Evolutionary conservation across 371 early-diverging fungal species (phyloP), one percentile per base, ranked within the genome.

Genomic region (Mucor ambiguus): DNA sequence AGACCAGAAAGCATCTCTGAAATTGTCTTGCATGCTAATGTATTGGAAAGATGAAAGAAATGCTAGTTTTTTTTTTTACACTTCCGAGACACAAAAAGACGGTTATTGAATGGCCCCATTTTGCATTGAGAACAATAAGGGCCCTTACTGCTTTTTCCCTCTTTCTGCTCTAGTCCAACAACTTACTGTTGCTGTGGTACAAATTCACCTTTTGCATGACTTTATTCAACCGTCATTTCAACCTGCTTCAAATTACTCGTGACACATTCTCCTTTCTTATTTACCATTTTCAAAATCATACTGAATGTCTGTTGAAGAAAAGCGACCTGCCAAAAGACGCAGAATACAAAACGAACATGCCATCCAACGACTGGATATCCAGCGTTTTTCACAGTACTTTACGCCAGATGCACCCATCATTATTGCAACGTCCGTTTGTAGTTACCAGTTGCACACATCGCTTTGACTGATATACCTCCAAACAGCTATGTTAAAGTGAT

Each of bases 331-430:
- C n/a, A 56, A 56, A 9, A 56, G 33, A 18, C 56, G 56, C 10
- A 56, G 33, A 56, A n/a, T 56, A 14, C 30, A 33, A n/a, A n/a
- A 32, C 29, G 56, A 56, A 33, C n/a, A 9, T 18, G 18, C n/a
- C 18, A 16, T 30, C 3, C 7, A 33, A 26, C 32, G 20, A n/a
- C 30, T 20, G 26, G 16, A 22, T 24, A 3, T 52, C 5, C 52
- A 26, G 2, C 52, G 20, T 3, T n/a, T 32, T 8, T 10, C 30
- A 9, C 30, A 56, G 32, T 56, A n/a, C 22, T 43, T 60, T 4
- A 22, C 66, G 30, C 66, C 66, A 18, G 54, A 66, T 52, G 32
- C 57, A 10, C 60, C 66, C 20, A 48, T 66, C 38, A 54, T 66
- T 7, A 30, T 66, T 44, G 49, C 54, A 38, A 66, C 55, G 66